phyloP scores from a whole-genome alignment of 2,329 filamentous ascomycete species.

The Xylariomycetidae sp. region DNA sequence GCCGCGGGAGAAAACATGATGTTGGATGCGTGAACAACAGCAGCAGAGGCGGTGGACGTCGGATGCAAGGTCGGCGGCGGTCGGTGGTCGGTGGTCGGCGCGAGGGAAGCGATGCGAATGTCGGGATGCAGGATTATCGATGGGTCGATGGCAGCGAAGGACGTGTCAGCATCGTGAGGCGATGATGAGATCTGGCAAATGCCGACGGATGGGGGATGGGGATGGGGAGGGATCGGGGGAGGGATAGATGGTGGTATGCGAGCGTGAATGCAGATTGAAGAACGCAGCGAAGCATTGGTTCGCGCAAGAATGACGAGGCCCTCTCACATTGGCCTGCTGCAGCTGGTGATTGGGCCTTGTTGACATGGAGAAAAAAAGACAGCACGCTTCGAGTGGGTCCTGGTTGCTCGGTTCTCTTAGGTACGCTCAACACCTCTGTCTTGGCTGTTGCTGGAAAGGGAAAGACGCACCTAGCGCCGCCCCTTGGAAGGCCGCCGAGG shows the following conservation, averaged over 20 bases:
- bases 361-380: slow-evolving; percentile 17
- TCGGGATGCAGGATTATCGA: slow-evolving; percentile 15
- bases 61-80: slow-evolving; percentile 3
- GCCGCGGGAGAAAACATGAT: slow-evolving; percentile 56
- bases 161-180: slow-evolving; percentile 16
- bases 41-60: slow-evolving; percentile 8
- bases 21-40: slow-evolving; percentile 7
- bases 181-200: slow-evolving; percentile 2
- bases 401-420: no score
- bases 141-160: slow-evolving; percentile 17
- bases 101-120: slow-evolving; percentile 1
- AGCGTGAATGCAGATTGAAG: slow-evolving; percentile 8
- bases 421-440: no score
- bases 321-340: slow-evolving; percentile 10
- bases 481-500: no score
- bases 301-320: slow-evolving; percentile 26
- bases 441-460: no score
- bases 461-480: no score
- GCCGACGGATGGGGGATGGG: slow-evolving; percentile 5
- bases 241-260: slow-evolving; percentile 7
- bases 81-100: slow-evolving; percentile 1
- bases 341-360: slow-evolving; percentile 23
- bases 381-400: no score
- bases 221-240: slow-evolving; percentile 9
- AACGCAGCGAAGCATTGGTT: slow-evolving; percentile 16